Evolutionary conservation across 768 basidiomycete genomes (phyloP).

Genomic region (Leucosporidium scottii): DNA sequence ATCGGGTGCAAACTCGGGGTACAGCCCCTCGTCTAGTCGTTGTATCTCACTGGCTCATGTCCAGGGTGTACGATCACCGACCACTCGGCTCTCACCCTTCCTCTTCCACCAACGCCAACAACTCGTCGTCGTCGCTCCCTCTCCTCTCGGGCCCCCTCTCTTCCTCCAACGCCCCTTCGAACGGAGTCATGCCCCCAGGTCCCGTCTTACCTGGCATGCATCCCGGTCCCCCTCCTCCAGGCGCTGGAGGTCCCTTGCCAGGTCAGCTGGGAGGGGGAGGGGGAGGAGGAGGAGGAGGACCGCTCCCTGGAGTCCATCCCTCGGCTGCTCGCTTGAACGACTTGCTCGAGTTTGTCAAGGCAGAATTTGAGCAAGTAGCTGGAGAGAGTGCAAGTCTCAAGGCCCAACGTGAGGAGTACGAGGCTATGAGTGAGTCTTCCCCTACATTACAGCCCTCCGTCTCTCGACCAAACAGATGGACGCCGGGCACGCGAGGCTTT

Average conservation of each 20-base stretch:
- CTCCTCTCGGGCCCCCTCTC: background rate
- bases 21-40: no score
- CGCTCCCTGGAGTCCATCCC: conserved; percentile 11
- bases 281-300: background rate
- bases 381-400: conserved; percentile 62
- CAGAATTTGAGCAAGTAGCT: conserved; percentile 72
- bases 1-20: no score
- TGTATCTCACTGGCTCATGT: background rate
- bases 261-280: background rate
- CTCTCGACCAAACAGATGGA: no score
- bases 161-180: conserved; percentile 2
- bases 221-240: background rate
- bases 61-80: conserved; percentile 18
- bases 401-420: conserved; percentile 79
- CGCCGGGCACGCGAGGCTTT: background rate
- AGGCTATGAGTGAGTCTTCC: conserved; percentile 75
- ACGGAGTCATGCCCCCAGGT: background rate
- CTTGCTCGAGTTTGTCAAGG: conserved; percentile 68
- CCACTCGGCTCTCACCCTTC: conserved; percentile 13
- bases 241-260: background rate
- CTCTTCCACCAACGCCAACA: background rate
- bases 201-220: background rate
- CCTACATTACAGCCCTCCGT: no score
- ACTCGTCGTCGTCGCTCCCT: background rate
- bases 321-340: conserved; percentile 45